Evolutionary conservation across 1,284 basidiomycete species (phyloP), one percentile per base, ranked within the genome.

Genomic region (Heterobasidion occidentale): DNA sequence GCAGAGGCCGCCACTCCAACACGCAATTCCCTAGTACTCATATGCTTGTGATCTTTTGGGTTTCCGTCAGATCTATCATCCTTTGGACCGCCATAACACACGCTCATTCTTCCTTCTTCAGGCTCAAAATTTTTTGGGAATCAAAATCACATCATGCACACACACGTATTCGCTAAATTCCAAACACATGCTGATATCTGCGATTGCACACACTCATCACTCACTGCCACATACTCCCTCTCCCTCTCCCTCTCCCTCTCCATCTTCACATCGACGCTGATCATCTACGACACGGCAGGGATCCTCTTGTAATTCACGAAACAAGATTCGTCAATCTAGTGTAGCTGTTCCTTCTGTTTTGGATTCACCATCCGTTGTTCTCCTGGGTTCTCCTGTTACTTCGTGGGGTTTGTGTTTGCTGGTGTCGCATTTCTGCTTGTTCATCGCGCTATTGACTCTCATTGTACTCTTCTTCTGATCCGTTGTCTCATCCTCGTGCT

Each of bases 271-370:
- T n/a, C 38, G n/a, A 42, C 6, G 38, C 4, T 42, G 2, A n/a
- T 42, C 20, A 15, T 42, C 12, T 44, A 60, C 58, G 61, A 61
- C 68, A 63, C 34, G 49, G 34, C 64, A 69, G 60, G 53, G 51
- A 27, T 44, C 59, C 54, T 59, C 71, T 75, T 77, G 73, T 74
- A 70, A 78, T 76, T 76, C 74, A 77, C 74, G 76, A 74, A 67
- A 74, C 74, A 77, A 74, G 72, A 57, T 58, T 63, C 67, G 61
- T 70, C 57, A 36, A 2, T 46, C 57, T 42, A 38, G 9, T 48
- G 7, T 44, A 27, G 20, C 15, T 4, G 8, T 52, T 44, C 27
- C 36, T 46, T 52, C 20, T 48, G 12, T 3, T 17, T 36, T 11
- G 11, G 5, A 4, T 20, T 62, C 63, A 65, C 61, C 56, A 56